Evolutionary conservation across 495 filamentous ascomycete species (phyloP).

Genomic region (Aspergillus leporis): DNA sequence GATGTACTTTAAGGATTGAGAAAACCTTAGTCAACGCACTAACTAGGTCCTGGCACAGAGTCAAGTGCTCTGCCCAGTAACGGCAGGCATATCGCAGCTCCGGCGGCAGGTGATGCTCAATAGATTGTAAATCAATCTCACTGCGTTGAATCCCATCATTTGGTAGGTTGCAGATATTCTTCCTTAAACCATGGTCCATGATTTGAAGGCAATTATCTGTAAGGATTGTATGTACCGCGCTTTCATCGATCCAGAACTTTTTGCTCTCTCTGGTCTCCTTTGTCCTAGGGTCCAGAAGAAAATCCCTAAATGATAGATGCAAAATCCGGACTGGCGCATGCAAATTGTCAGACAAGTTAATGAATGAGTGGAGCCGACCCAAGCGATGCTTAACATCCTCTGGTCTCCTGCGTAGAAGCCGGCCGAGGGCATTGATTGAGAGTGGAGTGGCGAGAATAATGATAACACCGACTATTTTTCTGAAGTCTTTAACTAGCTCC

Average conservation of each 20-base stretch:
- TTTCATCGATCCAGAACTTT: constrained; percentile 9
- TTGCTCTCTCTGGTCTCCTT: not conserved
- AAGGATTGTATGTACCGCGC: not conserved
- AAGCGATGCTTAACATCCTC: constrained; percentile 16
- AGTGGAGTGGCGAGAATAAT: constrained; percentile 27
- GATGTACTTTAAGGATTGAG: not conserved
- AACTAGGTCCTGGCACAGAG: not conserved
- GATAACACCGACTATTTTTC: constrained; percentile 26
- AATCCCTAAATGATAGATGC: constrained; percentile 32
- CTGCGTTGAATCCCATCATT: not conserved
- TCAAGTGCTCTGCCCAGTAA: not conserved
- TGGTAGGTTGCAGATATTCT: constrained; percentile 4
- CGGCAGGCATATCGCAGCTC: constrained; percentile 8
- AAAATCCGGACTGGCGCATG: constrained; percentile 20
- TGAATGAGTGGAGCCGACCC: constrained; percentile 22
- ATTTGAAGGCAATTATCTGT: not conserved
- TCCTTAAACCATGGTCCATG: constrained; percentile 1
- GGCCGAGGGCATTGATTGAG: constrained; percentile 15
- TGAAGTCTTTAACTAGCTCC: constrained; percentile 18
- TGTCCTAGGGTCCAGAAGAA: constrained; percentile 14
- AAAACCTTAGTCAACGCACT: not conserved
- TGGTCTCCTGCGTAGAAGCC: constrained; percentile 10
- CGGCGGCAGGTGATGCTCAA: not conserved
- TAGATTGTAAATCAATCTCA: not conserved
- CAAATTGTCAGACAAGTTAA: constrained; percentile 13